Base-by-base conservation (phyloP, 257 asterid genomes). In the Asclepias syriaca region DNA sequence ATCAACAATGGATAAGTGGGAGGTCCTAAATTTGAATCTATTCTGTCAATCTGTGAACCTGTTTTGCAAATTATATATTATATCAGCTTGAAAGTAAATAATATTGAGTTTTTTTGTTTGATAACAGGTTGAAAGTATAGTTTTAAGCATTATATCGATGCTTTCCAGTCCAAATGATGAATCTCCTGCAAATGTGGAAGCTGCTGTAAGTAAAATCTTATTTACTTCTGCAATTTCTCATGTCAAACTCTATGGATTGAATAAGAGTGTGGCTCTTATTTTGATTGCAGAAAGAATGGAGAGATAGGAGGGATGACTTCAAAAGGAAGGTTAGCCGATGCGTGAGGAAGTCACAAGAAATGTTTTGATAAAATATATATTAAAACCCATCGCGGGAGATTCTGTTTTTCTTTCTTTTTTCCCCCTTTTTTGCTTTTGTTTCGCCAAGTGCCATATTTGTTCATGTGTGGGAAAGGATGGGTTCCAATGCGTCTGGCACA, bases 271-370 rank as follows among this genome's bases (percentile, higher is more conserved):
- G 61, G 61, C 61, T 24, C 71, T 72, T 45, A 22, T n/a, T 27
- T 1, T 19, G 4, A 72, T 46, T 80, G 86, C 91, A 93, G 98
- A 93, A 84, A 72, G 96, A 89, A 80, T 93, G 97, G 96, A 88
- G 97, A 81, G 98, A 89, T 19, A 87, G 65, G 6, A 88, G 92
- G 81, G 96, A 89, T 29, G 87, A 86, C 18, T 93, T 93, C 90
- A 90, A 81, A 89, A 90, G 89, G 84, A 93, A 84, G 83, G 98
- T 93, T 32, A 79, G 96, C 80, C 92, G 96, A 24, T 93, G 98
- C 43, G 98, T 93, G 74, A 86, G 97, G 81, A 82, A 86, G 68
- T 93, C 98, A 4, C 97, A 90, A 74, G 98, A 93, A 71, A 85
- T 85, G 90, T 58, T 86, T 74, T 89, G 76, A 85, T 61, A 34